Evolutionary conservation across 805 yeast species (phyloP).

Genomic region (Yarrowia divulgata): DNA sequence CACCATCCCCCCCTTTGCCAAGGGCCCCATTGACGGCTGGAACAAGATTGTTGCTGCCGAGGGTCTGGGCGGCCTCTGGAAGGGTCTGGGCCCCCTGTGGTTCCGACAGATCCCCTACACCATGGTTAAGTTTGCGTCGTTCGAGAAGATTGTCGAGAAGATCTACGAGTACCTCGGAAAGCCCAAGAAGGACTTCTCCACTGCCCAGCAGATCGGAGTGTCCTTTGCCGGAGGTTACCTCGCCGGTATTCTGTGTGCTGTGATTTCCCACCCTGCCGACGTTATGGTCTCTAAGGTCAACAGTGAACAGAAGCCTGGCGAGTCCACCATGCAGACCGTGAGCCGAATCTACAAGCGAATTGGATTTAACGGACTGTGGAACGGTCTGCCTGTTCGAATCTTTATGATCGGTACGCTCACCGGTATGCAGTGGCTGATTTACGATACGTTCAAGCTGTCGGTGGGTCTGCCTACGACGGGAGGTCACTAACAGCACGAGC

Average conservation of each 20-base stretch:
- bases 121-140: constrained; percentile 94
- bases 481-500: constrained; percentile 27
- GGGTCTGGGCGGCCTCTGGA: constrained; percentile 79
- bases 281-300: constrained; percentile 96
- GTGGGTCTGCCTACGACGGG: constrained; percentile 97
- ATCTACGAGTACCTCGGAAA: constrained; percentile 79
- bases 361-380: constrained; percentile 93
- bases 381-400: constrained; percentile 92
- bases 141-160: constrained; percentile 85
- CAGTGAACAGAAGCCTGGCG: constrained; percentile 69
- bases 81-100: constrained; percentile 93
- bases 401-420: constrained; percentile 97
- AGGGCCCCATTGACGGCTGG: constrained; percentile 69
- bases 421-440: constrained; percentile 95
- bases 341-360: constrained; percentile 77
- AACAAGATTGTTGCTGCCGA: constrained; percentile 68
- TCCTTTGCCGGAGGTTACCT: constrained; percentile 95
- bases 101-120: constrained; percentile 98
- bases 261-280: constrained; percentile 98
- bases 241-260: constrained; percentile 97
- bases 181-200: constrained; percentile 72
- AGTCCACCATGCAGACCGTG: constrained; percentile 71
- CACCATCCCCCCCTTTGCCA: constrained; percentile 84
- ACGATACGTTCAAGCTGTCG: constrained; percentile 94
- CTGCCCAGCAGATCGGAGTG: constrained; percentile 87